phyloP scores from a whole-genome alignment of 2,329 filamentous ascomycete species.

The Diaporthe caulivora region DNA sequence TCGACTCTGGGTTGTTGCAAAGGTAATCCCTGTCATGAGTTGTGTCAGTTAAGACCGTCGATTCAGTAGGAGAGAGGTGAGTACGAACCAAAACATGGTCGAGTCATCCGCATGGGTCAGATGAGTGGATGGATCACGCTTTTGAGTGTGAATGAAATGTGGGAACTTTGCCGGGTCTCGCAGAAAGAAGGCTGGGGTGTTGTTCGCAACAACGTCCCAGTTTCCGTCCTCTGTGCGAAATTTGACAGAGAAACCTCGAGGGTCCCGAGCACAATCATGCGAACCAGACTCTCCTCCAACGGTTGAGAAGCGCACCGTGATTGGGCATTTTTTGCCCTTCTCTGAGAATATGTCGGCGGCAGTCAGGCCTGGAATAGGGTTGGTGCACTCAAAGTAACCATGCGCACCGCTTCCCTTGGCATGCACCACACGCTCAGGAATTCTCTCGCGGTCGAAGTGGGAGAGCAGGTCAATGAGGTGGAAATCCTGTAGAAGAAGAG shows the following conservation, averaged over 20 bases:
- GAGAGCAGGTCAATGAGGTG: conserved; percentile 72
- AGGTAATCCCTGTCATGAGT: conserved; percentile 53
- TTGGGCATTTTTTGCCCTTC: conserved; percentile 76
- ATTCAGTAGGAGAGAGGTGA: not conserved
- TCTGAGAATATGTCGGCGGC: conserved; percentile 66
- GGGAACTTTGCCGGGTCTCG: conserved; percentile 81
- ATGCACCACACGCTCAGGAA: conserved; percentile 72
- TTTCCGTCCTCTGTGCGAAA: conserved; percentile 82
- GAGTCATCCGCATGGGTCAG: conserved; percentile 71
- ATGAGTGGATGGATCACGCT: conserved; percentile 78
- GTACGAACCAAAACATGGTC: conserved; percentile 74
- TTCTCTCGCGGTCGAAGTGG: conserved; percentile 72
- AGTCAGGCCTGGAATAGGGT: conserved; percentile 66
- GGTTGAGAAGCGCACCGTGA: conserved; percentile 79
- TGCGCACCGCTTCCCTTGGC: conserved; percentile 70
- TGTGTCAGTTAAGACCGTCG: not conserved
- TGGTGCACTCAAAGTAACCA: conserved; percentile 63
- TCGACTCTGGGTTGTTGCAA: conserved; percentile 68
- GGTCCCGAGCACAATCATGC: conserved; percentile 78
- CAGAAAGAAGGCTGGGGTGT: conserved; percentile 82
- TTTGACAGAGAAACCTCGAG: conserved; percentile 79
- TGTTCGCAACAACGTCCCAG: conserved; percentile 79
- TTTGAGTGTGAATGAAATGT: conserved; percentile 80
- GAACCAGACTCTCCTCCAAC: conserved; percentile 81
- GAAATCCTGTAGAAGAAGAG: conserved; percentile 70